These are phyloP conservation scores for Colletotrichum simmondsii DNA, from an alignment of 2,329 filamentous ascomycete genomes.

Conservation along the genomic window DNA sequence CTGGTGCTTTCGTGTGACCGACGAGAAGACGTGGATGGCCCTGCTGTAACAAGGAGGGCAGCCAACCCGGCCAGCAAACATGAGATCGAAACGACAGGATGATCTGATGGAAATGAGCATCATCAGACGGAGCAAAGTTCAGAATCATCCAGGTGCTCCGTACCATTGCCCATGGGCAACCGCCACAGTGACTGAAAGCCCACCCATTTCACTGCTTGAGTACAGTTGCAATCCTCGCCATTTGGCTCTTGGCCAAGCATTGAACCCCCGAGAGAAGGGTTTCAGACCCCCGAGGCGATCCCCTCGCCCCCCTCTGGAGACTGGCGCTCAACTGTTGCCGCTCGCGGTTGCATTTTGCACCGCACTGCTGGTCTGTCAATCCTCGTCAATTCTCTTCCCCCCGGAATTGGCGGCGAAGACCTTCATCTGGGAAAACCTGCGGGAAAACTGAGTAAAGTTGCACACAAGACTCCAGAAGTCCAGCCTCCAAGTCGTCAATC, in stretches of 20 bases:
- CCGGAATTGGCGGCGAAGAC: slow-evolving; percentile 18
- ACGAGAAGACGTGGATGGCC: not conserved
- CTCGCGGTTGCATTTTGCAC: slow-evolving; percentile 2
- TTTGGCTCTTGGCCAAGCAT: slow-evolving; percentile 28
- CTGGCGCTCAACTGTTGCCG: not conserved
- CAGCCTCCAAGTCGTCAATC: not conserved
- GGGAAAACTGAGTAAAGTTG: slow-evolving; percentile 20
- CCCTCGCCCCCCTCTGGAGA: not conserved
- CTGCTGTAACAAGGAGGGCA: not conserved
- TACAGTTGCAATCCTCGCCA: not conserved
- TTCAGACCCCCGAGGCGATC: slow-evolving; percentile 34
- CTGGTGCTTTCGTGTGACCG: not conserved
- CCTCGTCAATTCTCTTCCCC: slow-evolving; percentile 6
- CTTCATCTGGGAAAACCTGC: slow-evolving; percentile 21
- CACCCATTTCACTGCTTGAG: not conserved
- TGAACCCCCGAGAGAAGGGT: slow-evolving; percentile 21
- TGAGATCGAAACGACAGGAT: slow-evolving; percentile 28
- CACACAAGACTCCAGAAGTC: not conserved
- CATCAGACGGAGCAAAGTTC: slow-evolving; percentile 16
- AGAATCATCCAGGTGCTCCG: not conserved
- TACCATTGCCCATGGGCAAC: not conserved
- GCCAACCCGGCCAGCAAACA: not conserved
- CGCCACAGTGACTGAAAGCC: not conserved
- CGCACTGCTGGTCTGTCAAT: not conserved
- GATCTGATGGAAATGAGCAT: slow-evolving; percentile 22